Evolutionary conservation across 192 early-diverging fungal species (phyloP).

Genomic region (Tieghemiomyces parasiticus): DNA sequence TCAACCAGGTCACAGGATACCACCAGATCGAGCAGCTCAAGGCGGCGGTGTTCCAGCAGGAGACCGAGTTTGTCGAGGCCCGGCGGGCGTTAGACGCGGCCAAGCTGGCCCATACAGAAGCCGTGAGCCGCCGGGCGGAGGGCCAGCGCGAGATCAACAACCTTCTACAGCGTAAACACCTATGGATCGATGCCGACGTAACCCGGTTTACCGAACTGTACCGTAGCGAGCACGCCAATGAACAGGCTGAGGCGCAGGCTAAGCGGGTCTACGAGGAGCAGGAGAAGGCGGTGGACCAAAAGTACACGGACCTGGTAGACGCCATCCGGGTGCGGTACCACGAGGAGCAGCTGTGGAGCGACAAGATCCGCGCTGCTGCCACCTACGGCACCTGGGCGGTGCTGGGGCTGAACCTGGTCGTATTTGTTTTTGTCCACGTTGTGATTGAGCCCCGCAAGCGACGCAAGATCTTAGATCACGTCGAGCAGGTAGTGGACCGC

Average conservation of each 20-base stretch:
- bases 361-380: slow-evolving; percentile 63
- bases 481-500: slow-evolving; percentile 24
- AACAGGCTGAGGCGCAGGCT: slow-evolving; percentile 27
- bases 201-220: slow-evolving; percentile 61
- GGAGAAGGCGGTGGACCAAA: slow-evolving; percentile 45
- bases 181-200: slow-evolving; percentile 60
- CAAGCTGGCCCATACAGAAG: slow-evolving; percentile 39
- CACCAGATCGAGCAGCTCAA: slow-evolving; percentile 49
- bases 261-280: slow-evolving; percentile 31
- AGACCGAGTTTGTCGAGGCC: slow-evolving; percentile 26
- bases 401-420: slow-evolving; percentile 45
- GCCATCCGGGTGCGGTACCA: slow-evolving; percentile 67
- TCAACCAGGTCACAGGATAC: slow-evolving; percentile 62
- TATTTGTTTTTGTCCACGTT: slow-evolving; percentile 52
- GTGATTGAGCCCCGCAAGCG: slow-evolving; percentile 60
- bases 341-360: slow-evolving; percentile 75
- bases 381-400: slow-evolving; percentile 65
- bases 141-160: slow-evolving; percentile 66
- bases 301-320: slow-evolving; percentile 41
- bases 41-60: slow-evolving; percentile 33
- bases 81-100: slow-evolving; percentile 26
- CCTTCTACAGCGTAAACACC: slow-evolving; percentile 58
- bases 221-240: slow-evolving; percentile 49
- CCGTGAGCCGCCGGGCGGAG: slow-evolving; percentile 33
- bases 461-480: slow-evolving; percentile 42